These are phyloP conservation scores for Royoungia palumana DNA, from an alignment of 768 basidiomycete species.

Conservation along the genomic window DNA sequence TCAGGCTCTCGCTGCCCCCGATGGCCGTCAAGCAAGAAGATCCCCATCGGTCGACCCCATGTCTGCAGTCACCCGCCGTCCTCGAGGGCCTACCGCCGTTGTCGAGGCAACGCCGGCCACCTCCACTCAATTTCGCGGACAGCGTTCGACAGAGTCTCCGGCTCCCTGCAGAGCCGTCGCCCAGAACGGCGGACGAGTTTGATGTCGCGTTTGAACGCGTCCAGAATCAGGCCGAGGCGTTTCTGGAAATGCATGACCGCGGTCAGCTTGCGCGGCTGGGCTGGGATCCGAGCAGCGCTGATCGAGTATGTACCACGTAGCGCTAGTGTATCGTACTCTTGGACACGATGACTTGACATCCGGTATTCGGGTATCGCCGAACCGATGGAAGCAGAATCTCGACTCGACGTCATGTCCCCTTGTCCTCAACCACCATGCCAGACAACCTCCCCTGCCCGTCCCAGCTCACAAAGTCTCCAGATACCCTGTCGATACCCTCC, in stretches of 20 bases:
- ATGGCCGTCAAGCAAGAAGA: slow-evolving; percentile 32
- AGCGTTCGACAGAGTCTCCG: slow-evolving; percentile 13
- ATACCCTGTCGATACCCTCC: not conserved
- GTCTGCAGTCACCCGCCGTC: not conserved
- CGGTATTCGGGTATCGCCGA: slow-evolving; percentile 22
- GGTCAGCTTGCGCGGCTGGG: slow-evolving; percentile 24
- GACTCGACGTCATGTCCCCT: slow-evolving; percentile 6
- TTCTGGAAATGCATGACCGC: slow-evolving; percentile 17
- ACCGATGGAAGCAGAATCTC: slow-evolving; percentile 11
- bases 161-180: slow-evolving; percentile 4
- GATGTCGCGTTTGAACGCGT: slow-evolving; percentile 11
- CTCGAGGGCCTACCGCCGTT: slow-evolving; percentile 7
- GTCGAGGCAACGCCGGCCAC: not conserved
- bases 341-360: slow-evolving; percentile 14
- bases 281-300: slow-evolving; percentile 16
- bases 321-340: slow-evolving; percentile 14
- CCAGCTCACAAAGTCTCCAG: slow-evolving; percentile 5
- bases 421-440: slow-evolving; percentile 14
- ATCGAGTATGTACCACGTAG: not conserved
- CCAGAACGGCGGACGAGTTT: slow-evolving; percentile 24
- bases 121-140: slow-evolving; percentile 3
- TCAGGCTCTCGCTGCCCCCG: slow-evolving; percentile 25
- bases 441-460: slow-evolving; percentile 8
- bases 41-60: not conserved
- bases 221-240: slow-evolving; percentile 19